Conservation (phyloP, 2,329 filamentous ascomycete species). For the Zymoseptoria tritici region DNA sequence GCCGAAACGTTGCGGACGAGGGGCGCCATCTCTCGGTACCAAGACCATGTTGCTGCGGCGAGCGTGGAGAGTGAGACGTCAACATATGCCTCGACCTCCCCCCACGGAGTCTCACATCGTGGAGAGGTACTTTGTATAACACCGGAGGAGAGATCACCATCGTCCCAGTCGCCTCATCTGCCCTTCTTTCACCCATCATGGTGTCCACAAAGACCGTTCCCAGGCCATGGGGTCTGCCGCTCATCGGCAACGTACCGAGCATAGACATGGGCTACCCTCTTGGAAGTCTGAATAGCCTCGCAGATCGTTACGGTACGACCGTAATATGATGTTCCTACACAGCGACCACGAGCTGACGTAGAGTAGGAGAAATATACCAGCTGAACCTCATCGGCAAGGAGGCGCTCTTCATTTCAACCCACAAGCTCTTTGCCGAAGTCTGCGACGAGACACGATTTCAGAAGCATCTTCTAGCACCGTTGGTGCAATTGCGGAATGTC, state of each 20-base stretch:
- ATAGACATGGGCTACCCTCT: neutral
- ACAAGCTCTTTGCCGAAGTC: constrained; percentile 32
- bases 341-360: neutral
- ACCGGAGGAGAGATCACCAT: neutral
- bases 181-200: neutral
- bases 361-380: constrained; percentile 9
- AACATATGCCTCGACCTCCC: neutral
- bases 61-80: neutral
- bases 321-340: neutral
- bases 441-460: constrained; percentile 43
- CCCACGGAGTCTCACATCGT: neutral
- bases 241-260: neutral
- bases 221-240: neutral
- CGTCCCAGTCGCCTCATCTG: neutral
- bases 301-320: neutral
- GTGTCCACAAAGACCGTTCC: neutral
- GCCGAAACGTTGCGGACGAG: neutral
- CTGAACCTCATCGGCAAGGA: constrained; percentile 7
- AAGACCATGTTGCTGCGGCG: neutral
- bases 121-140: neutral
- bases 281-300: neutral
- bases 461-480: constrained; percentile 47
- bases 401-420: constrained; percentile 6
- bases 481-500: constrained; percentile 52
- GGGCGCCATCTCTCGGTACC: neutral